Evolutionary conservation across 1,284 basidiomycete genomes (phyloP).

Genomic region (Golubevia sp.): DNA sequence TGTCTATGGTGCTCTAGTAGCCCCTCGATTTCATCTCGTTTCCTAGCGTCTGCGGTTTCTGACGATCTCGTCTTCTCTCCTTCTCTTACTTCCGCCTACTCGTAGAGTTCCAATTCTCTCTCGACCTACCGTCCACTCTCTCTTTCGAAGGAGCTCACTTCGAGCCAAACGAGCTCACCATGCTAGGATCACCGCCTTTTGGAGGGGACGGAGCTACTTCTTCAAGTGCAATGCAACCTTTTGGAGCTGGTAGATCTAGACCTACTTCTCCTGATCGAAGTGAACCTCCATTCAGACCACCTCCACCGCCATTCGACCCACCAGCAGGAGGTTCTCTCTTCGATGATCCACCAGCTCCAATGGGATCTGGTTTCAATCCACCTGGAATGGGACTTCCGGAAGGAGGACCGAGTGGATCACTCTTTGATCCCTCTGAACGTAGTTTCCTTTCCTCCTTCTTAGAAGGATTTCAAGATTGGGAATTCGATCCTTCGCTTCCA

Average conservation of each 20-base stretch:
- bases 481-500: conserved; percentile 46
- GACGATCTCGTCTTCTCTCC: neutral
- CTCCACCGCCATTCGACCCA: conserved; percentile 33
- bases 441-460: conserved; percentile 41
- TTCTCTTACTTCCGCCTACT: neutral
- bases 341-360: too few species aligned
- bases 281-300: conserved; percentile 20
- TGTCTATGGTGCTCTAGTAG: too few species aligned
- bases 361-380: too few species aligned
- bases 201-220: too few species aligned
- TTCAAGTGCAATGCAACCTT: too few species aligned
- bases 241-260: too few species aligned
- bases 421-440: conserved; percentile 44
- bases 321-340: conserved; percentile 23
- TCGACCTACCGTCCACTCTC: conserved; percentile 24
- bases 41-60: neutral
- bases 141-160: too few species aligned
- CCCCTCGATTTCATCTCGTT: too few species aligned
- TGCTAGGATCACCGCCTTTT: too few species aligned
- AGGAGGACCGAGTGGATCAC: neutral
- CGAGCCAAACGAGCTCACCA: too few species aligned
- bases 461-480: conserved; percentile 42
- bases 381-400: too few species aligned
- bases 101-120: conserved; percentile 46
- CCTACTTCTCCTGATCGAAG: too few species aligned